Conservation (phyloP, 495 filamentous ascomycete species). For the Pyrenopolyporus hunteri region DNA sequence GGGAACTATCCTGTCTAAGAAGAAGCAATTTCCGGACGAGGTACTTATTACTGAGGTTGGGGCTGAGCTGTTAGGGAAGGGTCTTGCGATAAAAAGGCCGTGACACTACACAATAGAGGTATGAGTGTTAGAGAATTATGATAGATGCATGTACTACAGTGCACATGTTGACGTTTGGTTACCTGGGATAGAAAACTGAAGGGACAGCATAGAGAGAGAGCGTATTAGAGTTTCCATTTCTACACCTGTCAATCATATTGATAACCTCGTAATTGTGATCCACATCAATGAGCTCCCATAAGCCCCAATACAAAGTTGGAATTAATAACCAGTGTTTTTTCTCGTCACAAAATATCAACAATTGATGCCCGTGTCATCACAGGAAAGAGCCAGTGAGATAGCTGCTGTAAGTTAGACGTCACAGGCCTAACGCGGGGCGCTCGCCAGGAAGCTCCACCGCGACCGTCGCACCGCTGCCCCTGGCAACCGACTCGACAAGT, state of each 20-base stretch:
- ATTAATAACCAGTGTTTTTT: not conserved
- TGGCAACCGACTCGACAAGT: slow-evolving; percentile 13
- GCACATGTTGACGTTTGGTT: too few species aligned
- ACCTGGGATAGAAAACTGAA: too few species aligned
- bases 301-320: too few species aligned
- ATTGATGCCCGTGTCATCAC: not conserved
- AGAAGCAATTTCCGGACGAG: slow-evolving; percentile 59
- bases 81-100: slow-evolving; percentile 40
- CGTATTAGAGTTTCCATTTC: too few species aligned
- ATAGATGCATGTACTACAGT: not conserved
- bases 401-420: slow-evolving; percentile 2
- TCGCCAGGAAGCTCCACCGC: not conserved
- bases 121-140: not conserved
- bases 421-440: slow-evolving; percentile 23
- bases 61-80: slow-evolving; percentile 48
- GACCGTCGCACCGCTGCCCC: slow-evolving; percentile 6
- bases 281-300: too few species aligned
- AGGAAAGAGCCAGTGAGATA: not conserved
- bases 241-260: not conserved
- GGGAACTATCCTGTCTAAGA: slow-evolving; percentile 63
- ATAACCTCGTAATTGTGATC: not conserved
- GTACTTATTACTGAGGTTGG: slow-evolving; percentile 65
- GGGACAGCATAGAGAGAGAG: not conserved
- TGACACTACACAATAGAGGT: not conserved
- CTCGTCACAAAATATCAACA: not conserved